phyloP scores from a whole-genome alignment of 2,329 filamentous ascomycete species.

The Sporothrix curviconia region DNA sequence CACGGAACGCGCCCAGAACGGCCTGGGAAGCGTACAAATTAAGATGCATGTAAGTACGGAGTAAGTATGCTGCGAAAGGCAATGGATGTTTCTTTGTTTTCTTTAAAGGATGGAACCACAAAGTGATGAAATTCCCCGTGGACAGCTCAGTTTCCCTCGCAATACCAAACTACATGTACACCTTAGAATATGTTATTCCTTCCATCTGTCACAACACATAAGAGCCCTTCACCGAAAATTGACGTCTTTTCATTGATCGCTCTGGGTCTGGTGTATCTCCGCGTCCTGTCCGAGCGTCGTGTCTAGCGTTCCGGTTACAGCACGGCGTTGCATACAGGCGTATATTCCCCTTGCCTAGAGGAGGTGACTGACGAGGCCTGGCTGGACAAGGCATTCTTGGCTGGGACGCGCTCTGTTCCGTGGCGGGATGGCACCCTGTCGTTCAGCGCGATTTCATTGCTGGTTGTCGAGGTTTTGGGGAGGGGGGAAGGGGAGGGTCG shows the following conservation, averaged over 20 bases:
- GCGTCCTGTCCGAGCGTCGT: neutral
- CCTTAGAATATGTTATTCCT: neutral
- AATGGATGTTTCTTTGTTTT: neutral
- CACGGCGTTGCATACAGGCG: neutral
- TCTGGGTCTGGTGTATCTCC: neutral
- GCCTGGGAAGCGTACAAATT: no score
- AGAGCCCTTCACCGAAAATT: no score
- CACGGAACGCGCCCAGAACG: constrained; percentile 2
- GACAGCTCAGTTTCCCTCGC: neutral
- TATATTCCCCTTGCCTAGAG: no score
- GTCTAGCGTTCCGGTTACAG: neutral
- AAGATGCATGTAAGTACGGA: no score
- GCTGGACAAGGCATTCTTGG: no score
- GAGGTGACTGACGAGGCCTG: no score
- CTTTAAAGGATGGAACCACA: neutral
- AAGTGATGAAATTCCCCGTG: neutral
- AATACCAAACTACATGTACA: neutral
- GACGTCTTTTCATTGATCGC: neutral
- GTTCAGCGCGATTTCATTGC: no score
- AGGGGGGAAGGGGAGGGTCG: no score
- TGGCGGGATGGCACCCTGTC: constrained; percentile 1
- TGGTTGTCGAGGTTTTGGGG: no score
- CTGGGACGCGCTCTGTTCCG: neutral
- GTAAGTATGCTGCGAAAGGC: no score
- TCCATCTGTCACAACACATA: no score